phyloP scores from a whole-genome alignment of 1,284 basidiomycete genomes.

The Malassezia arunalokei region DNA sequence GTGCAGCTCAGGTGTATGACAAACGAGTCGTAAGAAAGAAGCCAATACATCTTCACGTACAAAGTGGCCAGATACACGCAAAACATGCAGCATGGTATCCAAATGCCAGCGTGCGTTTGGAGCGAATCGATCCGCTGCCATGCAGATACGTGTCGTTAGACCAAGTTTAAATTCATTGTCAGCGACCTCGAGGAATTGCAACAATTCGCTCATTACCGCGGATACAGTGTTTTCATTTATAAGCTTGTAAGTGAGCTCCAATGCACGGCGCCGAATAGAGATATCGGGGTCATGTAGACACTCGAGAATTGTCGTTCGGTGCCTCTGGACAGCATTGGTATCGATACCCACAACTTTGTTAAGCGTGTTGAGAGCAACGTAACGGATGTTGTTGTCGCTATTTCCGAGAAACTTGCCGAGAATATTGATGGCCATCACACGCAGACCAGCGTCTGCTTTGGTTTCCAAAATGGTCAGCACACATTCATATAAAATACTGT shows the following conservation, averaged over 20 bases:
- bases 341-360: slow-evolving; percentile 98
- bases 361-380: slow-evolving; percentile 93
- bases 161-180: slow-evolving; percentile 98
- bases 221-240: slow-evolving; percentile 93
- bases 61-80: slow-evolving; percentile 95
- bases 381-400: slow-evolving; percentile 94
- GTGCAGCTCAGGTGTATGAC: slow-evolving; percentile 92
- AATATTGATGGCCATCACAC: slow-evolving; percentile 99
- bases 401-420: slow-evolving; percentile 96
- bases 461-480: slow-evolving; percentile 96
- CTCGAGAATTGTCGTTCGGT: slow-evolving; percentile 94
- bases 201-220: slow-evolving; percentile 76
- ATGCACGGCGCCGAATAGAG: slow-evolving; percentile 86
- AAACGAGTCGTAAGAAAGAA: slow-evolving; percentile 86
- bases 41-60: slow-evolving; percentile 92
- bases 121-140: slow-evolving; percentile 90
- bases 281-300: slow-evolving; percentile 97
- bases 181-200: slow-evolving; percentile 92
- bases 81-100: slow-evolving; percentile 82
- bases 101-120: slow-evolving; percentile 99
- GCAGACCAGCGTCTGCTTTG: slow-evolving; percentile 83
- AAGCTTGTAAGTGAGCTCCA: slow-evolving; percentile 92
- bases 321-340: slow-evolving; percentile 93
- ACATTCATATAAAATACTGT: slow-evolving; percentile 94
- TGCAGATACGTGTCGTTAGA: slow-evolving; percentile 91